Base-by-base conservation (phyloP, 2,329 filamentous ascomycete species). In the Trichoderma asperellum region DNA sequence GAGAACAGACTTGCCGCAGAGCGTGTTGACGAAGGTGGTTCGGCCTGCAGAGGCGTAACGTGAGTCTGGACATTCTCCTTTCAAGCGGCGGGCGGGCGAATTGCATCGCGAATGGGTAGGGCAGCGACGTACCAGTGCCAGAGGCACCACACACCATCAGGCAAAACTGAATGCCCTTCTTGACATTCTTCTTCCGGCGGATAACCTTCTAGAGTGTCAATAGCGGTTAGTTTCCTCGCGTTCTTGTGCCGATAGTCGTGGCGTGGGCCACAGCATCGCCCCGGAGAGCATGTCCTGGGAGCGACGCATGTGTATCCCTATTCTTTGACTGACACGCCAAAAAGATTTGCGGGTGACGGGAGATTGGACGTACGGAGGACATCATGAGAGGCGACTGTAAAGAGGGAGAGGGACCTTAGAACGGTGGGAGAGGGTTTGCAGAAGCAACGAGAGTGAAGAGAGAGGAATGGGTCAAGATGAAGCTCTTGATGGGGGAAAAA, bases 121-220 rank as follows among this genome's bases (percentile, higher is more conserved):
- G 68, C 72, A 68, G 70, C 70, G 70, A 84, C 88, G 79, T 89
- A 97, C 94, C 96, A 83, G 96, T 98, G 83, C 96, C 96, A 77
- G 95, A 98, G 81, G 96, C 96, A 86, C 96, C 96, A 81, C 96
- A 98, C 79, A 99, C 96, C 96, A 99, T 99, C 89, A 99, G 85
- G 83, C 94, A 98, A 87, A 99, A 99, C 88, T 99, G 96, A 80
- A 99, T 98, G 81, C 96, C 96, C 89, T 97, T 97, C 92, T 97
- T 97, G 86, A 99, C 95, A 89, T 99, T 98, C 92, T 99, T 99
- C 95, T 99, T 99, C 84, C 93, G 92, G 85, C 96, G 94, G 82
- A 97, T 94, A 92, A 97, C 96, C 84, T 96, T 93, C 90, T 93
- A 49, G 12, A 32, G n/a, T 16, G 57, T 37, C 56, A 34, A 37